Evolutionary conservation across 2,329 filamentous ascomycete species (phyloP).

Genomic region (Talaromyces atroroseus): DNA sequence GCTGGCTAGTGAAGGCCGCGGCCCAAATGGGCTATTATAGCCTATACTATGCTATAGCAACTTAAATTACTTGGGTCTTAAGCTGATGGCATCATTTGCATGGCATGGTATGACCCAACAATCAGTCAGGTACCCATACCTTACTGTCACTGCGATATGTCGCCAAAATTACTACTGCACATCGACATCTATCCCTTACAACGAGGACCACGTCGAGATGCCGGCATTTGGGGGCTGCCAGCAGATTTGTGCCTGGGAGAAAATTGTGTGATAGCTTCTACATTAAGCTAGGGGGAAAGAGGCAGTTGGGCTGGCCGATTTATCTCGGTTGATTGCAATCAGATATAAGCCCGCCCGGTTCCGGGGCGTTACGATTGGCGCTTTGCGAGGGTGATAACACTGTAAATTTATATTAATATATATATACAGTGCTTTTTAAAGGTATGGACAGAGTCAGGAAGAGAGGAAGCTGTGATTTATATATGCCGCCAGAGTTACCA

Average conservation of each 20-base stretch:
- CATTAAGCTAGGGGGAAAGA: slow-evolving; percentile 6
- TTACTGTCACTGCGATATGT: too few relatives aligned
- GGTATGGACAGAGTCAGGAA: too few relatives aligned
- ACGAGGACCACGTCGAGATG: background rate
- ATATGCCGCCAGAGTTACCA: too few relatives aligned
- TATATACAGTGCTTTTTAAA: too few relatives aligned
- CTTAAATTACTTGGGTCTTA: too few relatives aligned
- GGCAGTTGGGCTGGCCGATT: background rate
- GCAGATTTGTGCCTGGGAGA: background rate
- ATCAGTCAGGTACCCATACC: too few relatives aligned
- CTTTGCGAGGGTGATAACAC: background rate
- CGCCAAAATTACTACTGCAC: too few relatives aligned
- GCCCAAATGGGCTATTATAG: background rate
- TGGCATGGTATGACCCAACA: too few relatives aligned
- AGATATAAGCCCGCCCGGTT: background rate
- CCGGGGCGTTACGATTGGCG: background rate
- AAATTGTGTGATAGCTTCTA: slow-evolving; percentile 4
- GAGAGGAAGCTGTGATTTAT: too few relatives aligned
- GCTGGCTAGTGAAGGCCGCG: background rate
- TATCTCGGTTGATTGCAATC: background rate
- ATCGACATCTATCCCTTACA: background rate
- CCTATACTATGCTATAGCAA: too few relatives aligned
- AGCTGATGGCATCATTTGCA: too few relatives aligned
- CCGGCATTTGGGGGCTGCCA: background rate
- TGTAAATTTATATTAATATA: too few relatives aligned